phyloP scores from a whole-genome alignment of 495 filamentous ascomycete genomes.

The Xylaria cubensis region DNA sequence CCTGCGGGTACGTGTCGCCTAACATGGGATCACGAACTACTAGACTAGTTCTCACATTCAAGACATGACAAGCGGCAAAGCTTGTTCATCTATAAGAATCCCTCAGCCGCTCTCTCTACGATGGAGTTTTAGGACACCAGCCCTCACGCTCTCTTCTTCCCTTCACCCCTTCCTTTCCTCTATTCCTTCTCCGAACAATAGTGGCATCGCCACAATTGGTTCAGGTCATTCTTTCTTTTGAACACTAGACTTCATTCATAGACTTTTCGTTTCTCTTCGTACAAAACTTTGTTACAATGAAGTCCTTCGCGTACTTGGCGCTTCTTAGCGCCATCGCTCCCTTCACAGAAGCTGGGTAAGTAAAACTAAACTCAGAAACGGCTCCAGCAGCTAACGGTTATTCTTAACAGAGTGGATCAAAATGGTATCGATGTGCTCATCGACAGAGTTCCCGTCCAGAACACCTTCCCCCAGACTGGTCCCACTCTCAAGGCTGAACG shows the following conservation, averaged over 20 bases:
- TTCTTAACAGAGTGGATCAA: constrained; percentile 15
- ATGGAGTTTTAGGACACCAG: constrained; percentile 12
- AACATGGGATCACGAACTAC: constrained; percentile 15
- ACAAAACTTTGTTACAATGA: constrained; percentile 23
- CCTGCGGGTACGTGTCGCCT: not conserved
- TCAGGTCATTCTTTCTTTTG: constrained; percentile 16
- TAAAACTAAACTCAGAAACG: not conserved
- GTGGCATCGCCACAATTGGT: constrained; percentile 15
- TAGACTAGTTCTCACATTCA: not conserved
- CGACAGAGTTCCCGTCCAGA: constrained; percentile 19
- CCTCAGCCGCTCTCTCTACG: constrained; percentile 1
- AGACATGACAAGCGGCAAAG: constrained; percentile 2
- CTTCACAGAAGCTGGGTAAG: constrained; percentile 26
- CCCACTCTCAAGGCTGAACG: constrained; percentile 22
- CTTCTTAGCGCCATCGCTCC: constrained; percentile 26
- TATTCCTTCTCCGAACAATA: constrained; percentile 2
- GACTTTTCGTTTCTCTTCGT: constrained; percentile 11
- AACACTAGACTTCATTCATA: constrained; percentile 13
- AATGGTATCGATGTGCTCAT: constrained; percentile 27
- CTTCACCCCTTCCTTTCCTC: constrained; percentile 10
- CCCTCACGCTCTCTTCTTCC: constrained; percentile 25
- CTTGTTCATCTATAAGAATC: constrained; percentile 20
- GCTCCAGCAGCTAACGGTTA: not conserved
- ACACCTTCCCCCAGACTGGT: constrained; percentile 25
- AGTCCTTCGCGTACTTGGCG: constrained; percentile 27